These are phyloP conservation scores for Chlamydomonas asymmetrica DNA, from an alignment of 139 green algal genomes.

Conservation along the genomic window DNA sequence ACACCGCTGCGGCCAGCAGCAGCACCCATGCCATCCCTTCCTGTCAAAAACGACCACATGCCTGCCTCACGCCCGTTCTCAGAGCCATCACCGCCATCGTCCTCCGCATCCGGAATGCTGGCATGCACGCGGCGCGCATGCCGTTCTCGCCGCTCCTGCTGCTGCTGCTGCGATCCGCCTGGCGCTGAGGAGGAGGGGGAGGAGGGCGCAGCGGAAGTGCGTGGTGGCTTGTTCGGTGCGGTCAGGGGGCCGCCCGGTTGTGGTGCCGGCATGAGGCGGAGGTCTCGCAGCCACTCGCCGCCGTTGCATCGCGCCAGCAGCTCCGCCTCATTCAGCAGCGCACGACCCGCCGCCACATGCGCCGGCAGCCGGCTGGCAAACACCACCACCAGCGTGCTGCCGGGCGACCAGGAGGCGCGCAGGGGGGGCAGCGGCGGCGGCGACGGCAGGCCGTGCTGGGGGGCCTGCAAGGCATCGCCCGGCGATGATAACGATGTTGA, in stretches of 20 bases:
- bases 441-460: too few species aligned
- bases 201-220: neutral
- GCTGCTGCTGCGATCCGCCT: neutral
- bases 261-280: too few species aligned
- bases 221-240: too few species aligned
- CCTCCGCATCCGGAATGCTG: too few species aligned
- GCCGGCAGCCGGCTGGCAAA: slow-evolving; percentile 12
- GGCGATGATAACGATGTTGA: too few species aligned
- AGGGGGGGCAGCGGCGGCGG: too few species aligned
- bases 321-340: slow-evolving; percentile 28
- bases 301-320: slow-evolving; percentile 5
- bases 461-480: too few species aligned
- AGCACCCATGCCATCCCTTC: neutral
- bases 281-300: neutral
- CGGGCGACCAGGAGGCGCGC: too few species aligned
- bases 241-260: too few species aligned
- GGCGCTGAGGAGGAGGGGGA: neutral
- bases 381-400: slow-evolving; percentile 13
- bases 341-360: slow-evolving; percentile 14
- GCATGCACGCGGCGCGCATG: neutral
- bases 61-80: neutral
- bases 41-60: neutral
- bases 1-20: neutral
- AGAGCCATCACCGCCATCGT: too few species aligned
- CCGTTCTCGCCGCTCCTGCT: neutral